phyloP scores from a whole-genome alignment of 148 eudicot species.

The Rhododendron ovatum region DNA sequence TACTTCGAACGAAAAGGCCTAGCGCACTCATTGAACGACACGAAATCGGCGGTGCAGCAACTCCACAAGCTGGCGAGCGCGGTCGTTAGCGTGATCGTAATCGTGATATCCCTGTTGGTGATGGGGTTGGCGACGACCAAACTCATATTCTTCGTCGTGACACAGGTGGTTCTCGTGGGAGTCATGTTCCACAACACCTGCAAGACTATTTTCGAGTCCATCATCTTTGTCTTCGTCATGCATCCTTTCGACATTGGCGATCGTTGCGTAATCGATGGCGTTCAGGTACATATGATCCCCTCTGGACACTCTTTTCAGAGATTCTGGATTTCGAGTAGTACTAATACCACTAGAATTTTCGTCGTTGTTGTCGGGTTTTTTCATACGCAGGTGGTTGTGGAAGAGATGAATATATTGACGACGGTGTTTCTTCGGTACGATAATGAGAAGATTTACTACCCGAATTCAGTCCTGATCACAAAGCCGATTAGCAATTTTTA shows the following conservation, averaged over 20 bases:
- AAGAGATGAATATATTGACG: conserved; percentile 69
- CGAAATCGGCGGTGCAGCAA: conserved; percentile 70
- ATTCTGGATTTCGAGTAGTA: background rate
- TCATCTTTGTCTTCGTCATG: conserved; percentile 65
- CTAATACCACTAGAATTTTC: background rate
- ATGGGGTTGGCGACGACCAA: conserved; percentile 58
- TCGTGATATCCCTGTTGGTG: conserved; percentile 39
- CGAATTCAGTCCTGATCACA: conserved; percentile 48
- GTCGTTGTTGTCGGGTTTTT: background rate
- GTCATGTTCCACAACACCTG: conserved; percentile 68
- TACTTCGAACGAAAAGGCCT: conserved; percentile 57
- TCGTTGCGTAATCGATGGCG: conserved; percentile 62
- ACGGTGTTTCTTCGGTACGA: conserved; percentile 66
- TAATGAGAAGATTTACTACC: conserved; percentile 72
- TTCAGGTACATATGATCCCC: conserved; percentile 31
- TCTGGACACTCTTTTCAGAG: background rate
- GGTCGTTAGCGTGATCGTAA: conserved; percentile 44
- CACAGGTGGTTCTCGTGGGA: conserved; percentile 52
- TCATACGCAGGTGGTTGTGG: conserved; percentile 53
- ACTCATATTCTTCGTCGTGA: conserved; percentile 42
- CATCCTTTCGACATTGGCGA: conserved; percentile 45
- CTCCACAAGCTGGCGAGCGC: conserved; percentile 68
- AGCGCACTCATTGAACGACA: conserved; percentile 66
- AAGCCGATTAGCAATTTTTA: conserved; percentile 71
- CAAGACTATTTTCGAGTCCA: conserved; percentile 66